Conservation (phyloP, 169 alveolate genomes). For the Plasmodium relictum region DNA sequence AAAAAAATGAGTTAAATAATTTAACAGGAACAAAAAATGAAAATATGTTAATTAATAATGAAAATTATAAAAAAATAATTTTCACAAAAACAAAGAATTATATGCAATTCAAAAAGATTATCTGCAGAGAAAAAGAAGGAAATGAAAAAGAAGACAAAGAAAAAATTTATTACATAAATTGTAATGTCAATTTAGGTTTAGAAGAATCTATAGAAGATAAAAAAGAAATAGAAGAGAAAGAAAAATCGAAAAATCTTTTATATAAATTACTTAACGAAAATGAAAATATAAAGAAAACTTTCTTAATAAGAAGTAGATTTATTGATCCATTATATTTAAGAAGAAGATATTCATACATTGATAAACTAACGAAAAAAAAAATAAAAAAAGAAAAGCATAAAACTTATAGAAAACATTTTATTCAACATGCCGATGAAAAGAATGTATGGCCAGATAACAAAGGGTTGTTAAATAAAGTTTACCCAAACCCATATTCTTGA, state of each 20-base stretch:
- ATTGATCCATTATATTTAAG: conserved; percentile 85
- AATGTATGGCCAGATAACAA: conserved; percentile 87
- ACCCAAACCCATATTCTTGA: conserved; percentile 81
- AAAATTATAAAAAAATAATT: conserved; percentile 56
- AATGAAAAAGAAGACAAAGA: conserved; percentile 8
- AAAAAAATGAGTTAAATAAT: conserved; percentile 1
- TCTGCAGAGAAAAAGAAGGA: conserved; percentile 20
- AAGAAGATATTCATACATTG: conserved; percentile 84
- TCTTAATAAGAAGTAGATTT: conserved; percentile 81
- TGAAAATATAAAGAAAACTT: conserved; percentile 52
- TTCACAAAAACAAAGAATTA: conserved; percentile 36
- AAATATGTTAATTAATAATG: conserved; percentile 1
- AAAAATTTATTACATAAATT: conserved; percentile 51
- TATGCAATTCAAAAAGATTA: conserved; percentile 53
- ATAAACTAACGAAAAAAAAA: conserved; percentile 83
- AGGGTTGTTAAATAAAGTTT: conserved; percentile 83
- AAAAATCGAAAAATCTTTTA: conserved; percentile 39
- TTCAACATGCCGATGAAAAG: conserved; percentile 86
- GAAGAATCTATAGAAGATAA: conserved; percentile 32
- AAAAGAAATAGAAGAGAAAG: conserved; percentile 50
- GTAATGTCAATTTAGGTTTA: conserved; percentile 69
- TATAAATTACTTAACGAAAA: conserved; percentile 52
- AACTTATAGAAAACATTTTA: conserved; percentile 84
- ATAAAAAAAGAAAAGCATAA: conserved; percentile 81
- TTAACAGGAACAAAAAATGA: not conserved